phyloP scores from a whole-genome alignment of 2,329 filamentous ascomycete genomes.

The Coccinonectria pachysandricola region DNA sequence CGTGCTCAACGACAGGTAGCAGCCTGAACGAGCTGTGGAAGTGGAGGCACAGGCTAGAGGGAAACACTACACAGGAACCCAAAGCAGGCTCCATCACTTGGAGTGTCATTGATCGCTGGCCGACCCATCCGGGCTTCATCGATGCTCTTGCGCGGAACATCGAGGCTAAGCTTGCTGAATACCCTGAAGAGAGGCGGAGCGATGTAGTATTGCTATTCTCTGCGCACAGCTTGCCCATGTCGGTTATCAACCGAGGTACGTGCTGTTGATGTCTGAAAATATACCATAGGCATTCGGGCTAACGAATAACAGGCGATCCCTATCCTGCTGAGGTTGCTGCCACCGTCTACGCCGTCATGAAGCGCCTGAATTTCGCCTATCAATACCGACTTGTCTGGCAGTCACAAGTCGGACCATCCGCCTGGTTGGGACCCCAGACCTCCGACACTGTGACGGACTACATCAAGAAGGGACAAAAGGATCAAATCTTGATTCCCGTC shows the following conservation, averaged over 20 bases:
- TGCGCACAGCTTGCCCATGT: conserved; percentile 93
- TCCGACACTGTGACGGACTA: conserved; percentile 79
- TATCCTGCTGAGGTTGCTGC: conserved; percentile 94
- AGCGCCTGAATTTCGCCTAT: conserved; percentile 76
- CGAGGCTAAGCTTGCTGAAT: conserved; percentile 71
- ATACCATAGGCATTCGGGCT: conserved; percentile 9
- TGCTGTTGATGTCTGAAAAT: conserved; percentile 1
- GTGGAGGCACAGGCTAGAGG: conserved; percentile 82
- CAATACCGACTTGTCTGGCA: conserved; percentile 95
- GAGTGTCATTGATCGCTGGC: conserved; percentile 98
- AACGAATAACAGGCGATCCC: conserved; percentile 58
- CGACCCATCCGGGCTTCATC: conserved; percentile 78
- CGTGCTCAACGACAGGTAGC: conserved; percentile 92
- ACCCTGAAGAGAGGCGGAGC: conserved; percentile 69
- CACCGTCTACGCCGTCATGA: conserved; percentile 95
- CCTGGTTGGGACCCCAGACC: conserved; percentile 94
- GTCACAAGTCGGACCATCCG: conserved; percentile 88
- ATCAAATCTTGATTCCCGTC: conserved; percentile 85
- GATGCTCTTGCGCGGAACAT: conserved; percentile 92
- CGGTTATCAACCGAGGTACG: conserved; percentile 80
- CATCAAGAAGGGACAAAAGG: conserved; percentile 81
- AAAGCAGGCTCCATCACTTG: conserved; percentile 67
- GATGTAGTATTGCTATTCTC: conserved; percentile 85
- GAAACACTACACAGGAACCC: conserved; percentile 49
- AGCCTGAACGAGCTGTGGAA: conserved; percentile 97